These are phyloP conservation scores for Scutellaria galericulata DNA, from an alignment of 257 asterid species.

Conservation along the genomic window DNA sequence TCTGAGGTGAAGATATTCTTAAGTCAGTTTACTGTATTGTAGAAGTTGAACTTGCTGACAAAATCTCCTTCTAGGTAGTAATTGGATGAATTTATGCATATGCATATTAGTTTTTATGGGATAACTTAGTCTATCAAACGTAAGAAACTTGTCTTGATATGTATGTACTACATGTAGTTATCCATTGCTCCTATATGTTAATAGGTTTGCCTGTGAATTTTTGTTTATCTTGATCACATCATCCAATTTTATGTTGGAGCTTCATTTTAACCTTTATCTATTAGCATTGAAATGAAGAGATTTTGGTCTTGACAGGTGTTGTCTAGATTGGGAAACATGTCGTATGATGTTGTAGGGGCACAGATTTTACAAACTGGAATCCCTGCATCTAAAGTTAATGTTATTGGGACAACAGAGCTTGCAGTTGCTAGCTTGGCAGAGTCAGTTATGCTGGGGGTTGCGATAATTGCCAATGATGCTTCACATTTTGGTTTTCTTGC, in stretches of 20 bases:
- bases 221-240: neutral
- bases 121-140: neutral
- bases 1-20: neutral
- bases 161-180: neutral
- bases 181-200: neutral
- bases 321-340: slow-evolving; percentile 95
- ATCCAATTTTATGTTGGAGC: neutral
- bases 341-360: slow-evolving; percentile 86
- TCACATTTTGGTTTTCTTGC: slow-evolving; percentile 89
- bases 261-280: slow-evolving; percentile 21
- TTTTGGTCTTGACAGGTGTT: slow-evolving; percentile 56
- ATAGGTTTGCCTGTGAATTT: neutral
- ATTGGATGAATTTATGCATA: neutral
- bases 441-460: slow-evolving; percentile 88
- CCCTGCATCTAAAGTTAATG: slow-evolving; percentile 93
- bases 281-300: slow-evolving; percentile 19
- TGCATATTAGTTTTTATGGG: neutral
- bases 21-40: neutral
- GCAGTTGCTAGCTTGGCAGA: slow-evolving; percentile 93
- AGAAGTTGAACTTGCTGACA: neutral
- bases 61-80: neutral
- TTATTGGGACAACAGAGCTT: slow-evolving; percentile 90
- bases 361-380: slow-evolving; percentile 97
- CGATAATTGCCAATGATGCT: slow-evolving; percentile 81
- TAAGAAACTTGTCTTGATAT: neutral